These are phyloP conservation scores for Flaveria sonorensis DNA, from an alignment of 129 eudicot genomes.

Conservation along the genomic window DNA sequence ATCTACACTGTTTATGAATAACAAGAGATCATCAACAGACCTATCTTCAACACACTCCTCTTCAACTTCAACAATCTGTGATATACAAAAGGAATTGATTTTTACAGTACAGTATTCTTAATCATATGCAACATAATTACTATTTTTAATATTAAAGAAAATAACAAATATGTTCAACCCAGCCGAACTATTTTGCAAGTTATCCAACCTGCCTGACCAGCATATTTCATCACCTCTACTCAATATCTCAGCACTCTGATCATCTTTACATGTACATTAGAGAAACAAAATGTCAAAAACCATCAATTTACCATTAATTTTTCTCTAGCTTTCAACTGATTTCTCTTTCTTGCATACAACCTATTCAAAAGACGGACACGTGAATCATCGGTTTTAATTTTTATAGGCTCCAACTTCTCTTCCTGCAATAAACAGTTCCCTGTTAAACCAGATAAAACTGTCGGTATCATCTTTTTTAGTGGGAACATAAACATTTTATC, in stretches of 20 bases:
- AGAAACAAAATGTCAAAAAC: not conserved
- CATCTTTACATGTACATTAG: not conserved
- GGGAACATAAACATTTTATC: slow-evolving; percentile 4
- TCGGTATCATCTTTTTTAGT: slow-evolving; percentile 3
- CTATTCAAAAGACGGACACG: slow-evolving; percentile 78
- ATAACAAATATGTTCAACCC: not conserved
- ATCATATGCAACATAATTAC: not conserved
- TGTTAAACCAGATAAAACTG: slow-evolving; percentile 5
- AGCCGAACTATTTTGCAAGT: not conserved
- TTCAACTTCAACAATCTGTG: slow-evolving; percentile 56
- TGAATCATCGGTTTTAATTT: slow-evolving; percentile 70
- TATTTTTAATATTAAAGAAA: not conserved
- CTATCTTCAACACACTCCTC: slow-evolving; percentile 69
- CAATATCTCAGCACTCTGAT: slow-evolving; percentile 5
- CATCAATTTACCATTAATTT: slow-evolving; percentile 47
- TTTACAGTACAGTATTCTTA: not conserved
- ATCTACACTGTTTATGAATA: slow-evolving; percentile 69
- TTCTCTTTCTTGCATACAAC: slow-evolving; percentile 75
- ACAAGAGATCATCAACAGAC: slow-evolving; percentile 79
- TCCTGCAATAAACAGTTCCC: slow-evolving; percentile 45
- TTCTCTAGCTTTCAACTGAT: slow-evolving; percentile 66
- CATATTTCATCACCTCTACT: slow-evolving; percentile 1
- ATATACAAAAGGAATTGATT: not conserved
- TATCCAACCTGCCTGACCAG: slow-evolving; percentile 13
- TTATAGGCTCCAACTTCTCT: slow-evolving; percentile 78